Conservation (phyloP, 2,329 filamentous ascomycete genomes). For the Aureobasidium sp. region DNA sequence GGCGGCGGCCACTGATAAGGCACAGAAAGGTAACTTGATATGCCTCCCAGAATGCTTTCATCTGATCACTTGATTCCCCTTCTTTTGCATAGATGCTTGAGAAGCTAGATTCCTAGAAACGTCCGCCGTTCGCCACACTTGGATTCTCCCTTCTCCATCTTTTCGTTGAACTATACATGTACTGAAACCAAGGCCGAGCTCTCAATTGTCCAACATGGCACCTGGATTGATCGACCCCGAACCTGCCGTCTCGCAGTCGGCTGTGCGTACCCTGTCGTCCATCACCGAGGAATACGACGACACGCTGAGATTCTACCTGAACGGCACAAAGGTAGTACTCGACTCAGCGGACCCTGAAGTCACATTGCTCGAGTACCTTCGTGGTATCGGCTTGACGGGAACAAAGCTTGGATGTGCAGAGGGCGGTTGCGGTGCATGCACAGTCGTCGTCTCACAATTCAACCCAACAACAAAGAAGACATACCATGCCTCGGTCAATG, state of each 20-base stretch:
- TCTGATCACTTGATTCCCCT: not conserved
- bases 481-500: constrained; percentile 95
- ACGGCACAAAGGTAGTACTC: constrained; percentile 80
- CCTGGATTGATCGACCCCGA: constrained; percentile 47
- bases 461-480: constrained; percentile 89
- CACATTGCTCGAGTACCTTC: constrained; percentile 85
- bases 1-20: constrained; percentile 15
- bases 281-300: constrained; percentile 77
- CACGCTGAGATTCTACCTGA: constrained; percentile 85
- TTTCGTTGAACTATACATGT: not conserved
- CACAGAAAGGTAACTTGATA: not conserved
- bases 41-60: not conserved
- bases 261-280: constrained; percentile 45
- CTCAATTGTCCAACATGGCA: constrained; percentile 41
- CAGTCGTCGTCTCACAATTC: constrained; percentile 86
- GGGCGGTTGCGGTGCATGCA: constrained; percentile 93
- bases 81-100: not conserved
- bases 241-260: constrained; percentile 39
- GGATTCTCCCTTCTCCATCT: not conserved
- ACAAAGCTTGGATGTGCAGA: constrained; percentile 96
- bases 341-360: constrained; percentile 86
- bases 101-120: not conserved
- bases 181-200: not conserved
- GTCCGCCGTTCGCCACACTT: not conserved
- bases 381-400: constrained; percentile 86